Evolutionary conservation across 2,329 filamentous ascomycete genomes (phyloP), one percentile per base, ranked within the genome.

Genomic region (Atkinsonella hypoxylon): DNA sequence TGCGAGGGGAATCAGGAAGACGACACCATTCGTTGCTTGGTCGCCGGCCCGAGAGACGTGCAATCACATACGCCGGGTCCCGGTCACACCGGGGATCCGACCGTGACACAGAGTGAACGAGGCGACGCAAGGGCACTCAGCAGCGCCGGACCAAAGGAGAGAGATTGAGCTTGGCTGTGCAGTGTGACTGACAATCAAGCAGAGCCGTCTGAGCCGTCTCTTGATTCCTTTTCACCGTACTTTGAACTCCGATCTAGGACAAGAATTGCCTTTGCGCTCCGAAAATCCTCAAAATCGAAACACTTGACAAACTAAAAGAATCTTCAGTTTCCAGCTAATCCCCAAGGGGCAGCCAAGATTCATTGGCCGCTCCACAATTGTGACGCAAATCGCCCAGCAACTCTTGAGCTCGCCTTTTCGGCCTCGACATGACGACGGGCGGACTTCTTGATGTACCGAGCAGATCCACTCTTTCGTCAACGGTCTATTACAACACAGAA

Each of bases 301-400:
- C 39, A n/a, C 39, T 41, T 8, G 18, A 36, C 40, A 12, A 42
- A 15, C 18, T 11, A 2, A 39, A 39, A 47, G 22, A 39, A 34
- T 11, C 6, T 20, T 11, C 31, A 31, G 30, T 20, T 5, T 32
- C 17, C 9, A 45, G 52, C 52, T 57, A 57, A 49, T 42, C 58
- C 50, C 36, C 20, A 53, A 53, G 32, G 45, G 54, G 54, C 42
- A 57, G 55, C 55, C 54, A 56, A 56, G 54, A 42, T 53, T 45
- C 54, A 56, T 17, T 9, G 12, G 26, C 20, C 40, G 46, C 46
- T 34, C 30, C 22, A 26, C 46, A 48, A 48, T 32, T 39, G 10
- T 15, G 34, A 26, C 7, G 18, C 32, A 47, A 8, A 30, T 26
- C 34, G 34, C 34, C 45, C 5, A 36, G 20, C 15, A 11, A 22